Conservation (phyloP, 2,329 filamentous ascomycete species). For the Onygenales sp. region DNA sequence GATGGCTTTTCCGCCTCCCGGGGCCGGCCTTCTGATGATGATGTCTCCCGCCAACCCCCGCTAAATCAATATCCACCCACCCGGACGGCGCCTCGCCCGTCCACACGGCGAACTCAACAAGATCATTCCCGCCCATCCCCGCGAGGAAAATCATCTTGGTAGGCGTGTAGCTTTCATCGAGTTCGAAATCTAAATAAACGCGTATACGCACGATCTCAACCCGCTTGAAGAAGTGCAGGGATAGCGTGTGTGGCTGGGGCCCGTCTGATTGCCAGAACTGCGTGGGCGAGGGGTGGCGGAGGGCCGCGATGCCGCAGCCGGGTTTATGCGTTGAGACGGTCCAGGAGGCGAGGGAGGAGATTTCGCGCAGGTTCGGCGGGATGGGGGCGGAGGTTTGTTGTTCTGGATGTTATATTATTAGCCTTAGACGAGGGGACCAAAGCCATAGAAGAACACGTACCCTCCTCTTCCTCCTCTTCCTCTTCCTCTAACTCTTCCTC, state of each 20-base stretch:
- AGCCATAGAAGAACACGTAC: constrained; percentile 11
- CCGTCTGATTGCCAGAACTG: constrained; percentile 60
- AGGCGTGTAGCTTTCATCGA: constrained; percentile 93
- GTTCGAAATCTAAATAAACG: constrained; percentile 70
- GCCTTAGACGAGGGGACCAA: neutral
- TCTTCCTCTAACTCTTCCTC: constrained; percentile 8
- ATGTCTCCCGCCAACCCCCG: constrained; percentile 47
- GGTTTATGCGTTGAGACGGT: constrained; percentile 55
- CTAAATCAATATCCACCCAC: constrained; percentile 78
- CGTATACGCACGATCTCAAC: constrained; percentile 42
- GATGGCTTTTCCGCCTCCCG: constrained; percentile 19
- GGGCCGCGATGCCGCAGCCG: constrained; percentile 50
- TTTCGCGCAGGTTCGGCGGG: constrained; percentile 46
- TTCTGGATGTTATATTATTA: constrained; percentile 14
- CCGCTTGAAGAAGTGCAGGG: constrained; percentile 53
- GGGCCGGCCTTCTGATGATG: constrained; percentile 16
- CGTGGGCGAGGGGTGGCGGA: constrained; percentile 46
- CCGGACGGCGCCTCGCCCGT: constrained; percentile 69
- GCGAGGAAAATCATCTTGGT: constrained; percentile 84
- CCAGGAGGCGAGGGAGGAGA: constrained; percentile 57
- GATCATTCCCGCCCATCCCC: constrained; percentile 82
- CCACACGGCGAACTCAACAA: constrained; percentile 79
- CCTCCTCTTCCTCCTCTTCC: constrained; percentile 14
- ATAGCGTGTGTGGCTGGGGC: constrained; percentile 54
- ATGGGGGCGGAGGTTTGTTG: constrained; percentile 26